phyloP scores from a whole-genome alignment of 2,329 filamentous ascomycete species.

The Penicillium hesseltinei region DNA sequence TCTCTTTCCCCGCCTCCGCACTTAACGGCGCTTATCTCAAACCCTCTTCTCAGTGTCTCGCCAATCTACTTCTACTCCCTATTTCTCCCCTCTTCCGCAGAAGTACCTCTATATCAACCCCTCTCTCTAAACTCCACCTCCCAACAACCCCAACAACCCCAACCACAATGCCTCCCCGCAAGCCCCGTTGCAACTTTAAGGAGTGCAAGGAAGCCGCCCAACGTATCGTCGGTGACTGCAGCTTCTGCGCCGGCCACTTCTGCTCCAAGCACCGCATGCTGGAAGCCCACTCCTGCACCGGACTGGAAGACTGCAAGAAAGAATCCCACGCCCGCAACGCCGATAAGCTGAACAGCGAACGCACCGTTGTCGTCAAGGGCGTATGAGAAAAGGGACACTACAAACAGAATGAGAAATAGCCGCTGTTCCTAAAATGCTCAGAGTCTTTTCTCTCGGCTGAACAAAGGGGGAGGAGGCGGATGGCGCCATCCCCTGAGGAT shows the following conservation, averaged over 20 bases:
- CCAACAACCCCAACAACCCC: neutral
- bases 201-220: constrained; percentile 85
- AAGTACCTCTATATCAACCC: neutral
- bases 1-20: constrained; percentile 7
- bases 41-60: neutral
- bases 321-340: constrained; percentile 93
- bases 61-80: neutral
- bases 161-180: constrained; percentile 48
- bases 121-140: constrained; percentile 2
- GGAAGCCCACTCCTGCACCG: constrained; percentile 90
- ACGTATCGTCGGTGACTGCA: constrained; percentile 93
- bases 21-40: constrained; percentile 21
- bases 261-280: constrained; percentile 92
- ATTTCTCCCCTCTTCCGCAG: constrained; percentile 2
- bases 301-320: constrained; percentile 96
- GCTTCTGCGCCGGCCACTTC: constrained; percentile 90
- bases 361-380: constrained; percentile 90
- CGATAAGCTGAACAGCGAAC: constrained; percentile 85
- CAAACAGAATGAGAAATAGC: neutral
- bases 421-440: neutral
- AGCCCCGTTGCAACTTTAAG: constrained; percentile 79
- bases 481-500: neutral
- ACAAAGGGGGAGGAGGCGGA: neutral
- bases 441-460: neutral
- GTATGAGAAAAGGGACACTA: constrained; percentile 54